phyloP scores from a whole-genome alignment of 768 basidiomycete species.

The Piloderma croceum region DNA sequence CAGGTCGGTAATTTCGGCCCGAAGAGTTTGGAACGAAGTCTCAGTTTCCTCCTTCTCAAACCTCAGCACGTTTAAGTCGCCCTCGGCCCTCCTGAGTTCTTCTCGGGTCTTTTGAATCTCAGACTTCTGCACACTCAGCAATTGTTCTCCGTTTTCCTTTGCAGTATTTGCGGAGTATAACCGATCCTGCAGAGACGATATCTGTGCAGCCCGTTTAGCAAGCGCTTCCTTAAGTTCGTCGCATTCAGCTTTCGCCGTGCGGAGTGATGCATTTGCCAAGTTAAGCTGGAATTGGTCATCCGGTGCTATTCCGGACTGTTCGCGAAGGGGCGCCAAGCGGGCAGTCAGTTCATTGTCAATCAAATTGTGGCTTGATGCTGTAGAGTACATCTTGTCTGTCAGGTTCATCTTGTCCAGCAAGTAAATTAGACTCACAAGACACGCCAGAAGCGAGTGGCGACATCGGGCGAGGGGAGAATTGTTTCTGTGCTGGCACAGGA shows the following conservation, averaged over 20 bases:
- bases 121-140: slow-evolving; percentile 56
- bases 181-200: slow-evolving; percentile 77
- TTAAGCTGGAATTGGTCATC: slow-evolving; percentile 80
- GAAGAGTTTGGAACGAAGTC: slow-evolving; percentile 79
- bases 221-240: slow-evolving; percentile 57
- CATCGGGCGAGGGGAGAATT: slow-evolving; percentile 26
- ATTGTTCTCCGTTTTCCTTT: slow-evolving; percentile 77
- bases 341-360: slow-evolving; percentile 81
- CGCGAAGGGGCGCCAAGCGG: slow-evolving; percentile 48
- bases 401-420: not conserved
- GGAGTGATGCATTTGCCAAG: slow-evolving; percentile 70
- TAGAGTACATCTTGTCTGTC: too few relatives aligned
- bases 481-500: slow-evolving; percentile 34
- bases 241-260: slow-evolving; percentile 62
- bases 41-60: slow-evolving; percentile 92
- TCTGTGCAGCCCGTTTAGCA: slow-evolving; percentile 63
- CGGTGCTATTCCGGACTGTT: slow-evolving; percentile 80
- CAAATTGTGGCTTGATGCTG: slow-evolving; percentile 43
- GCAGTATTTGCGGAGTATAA: slow-evolving; percentile 77
- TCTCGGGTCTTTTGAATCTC: slow-evolving; percentile 68
- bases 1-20: slow-evolving; percentile 91
- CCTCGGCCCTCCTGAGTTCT: slow-evolving; percentile 85
- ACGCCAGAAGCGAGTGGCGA: not conserved
- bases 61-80: slow-evolving; percentile 81
- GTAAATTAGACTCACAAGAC: not conserved